A percentile compares a stretch with the other conserved stretches of the same genome.
Evolutionary conservation across 73 alveolate species (phyloP).

Genomic region (Loxodes magnus): DNA sequence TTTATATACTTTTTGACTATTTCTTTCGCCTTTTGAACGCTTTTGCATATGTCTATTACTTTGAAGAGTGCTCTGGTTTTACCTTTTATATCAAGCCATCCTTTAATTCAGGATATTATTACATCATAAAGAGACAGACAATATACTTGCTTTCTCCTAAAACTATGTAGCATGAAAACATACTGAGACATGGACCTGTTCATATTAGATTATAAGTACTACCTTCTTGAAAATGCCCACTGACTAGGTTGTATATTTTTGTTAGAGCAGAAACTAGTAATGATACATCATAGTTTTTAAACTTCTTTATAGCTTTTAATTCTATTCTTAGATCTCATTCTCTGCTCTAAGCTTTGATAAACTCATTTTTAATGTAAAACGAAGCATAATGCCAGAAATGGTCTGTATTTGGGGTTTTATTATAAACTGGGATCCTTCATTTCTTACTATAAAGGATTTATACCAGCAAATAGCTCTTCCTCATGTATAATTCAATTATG

Average conservation of each 20-base stretch:
- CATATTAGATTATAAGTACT: neutral
- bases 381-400: too few relatives aligned
- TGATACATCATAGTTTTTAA: neutral
- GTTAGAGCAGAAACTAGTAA: neutral
- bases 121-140: neutral
- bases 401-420: neutral
- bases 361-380: neutral
- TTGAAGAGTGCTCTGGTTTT: neutral
- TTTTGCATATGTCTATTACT: constrained; percentile 8
- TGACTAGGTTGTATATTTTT: neutral
- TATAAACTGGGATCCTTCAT: neutral
- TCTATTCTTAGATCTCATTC: neutral
- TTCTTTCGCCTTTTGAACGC: neutral
- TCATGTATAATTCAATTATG: too few relatives aligned
- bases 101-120: neutral
- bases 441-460: neutral
- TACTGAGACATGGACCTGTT: constrained; percentile 5
- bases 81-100: neutral
- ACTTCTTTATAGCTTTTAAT: neutral
- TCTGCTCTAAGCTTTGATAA: neutral
- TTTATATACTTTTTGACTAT: neutral
- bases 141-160: neutral
- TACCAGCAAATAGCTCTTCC: constrained; percentile 5
- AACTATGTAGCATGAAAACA: neutral
- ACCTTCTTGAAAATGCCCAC: constrained; percentile 1